Base-by-base conservation (phyloP, 768 basidiomycete genomes). In the Clavaria fumosa region DNA sequence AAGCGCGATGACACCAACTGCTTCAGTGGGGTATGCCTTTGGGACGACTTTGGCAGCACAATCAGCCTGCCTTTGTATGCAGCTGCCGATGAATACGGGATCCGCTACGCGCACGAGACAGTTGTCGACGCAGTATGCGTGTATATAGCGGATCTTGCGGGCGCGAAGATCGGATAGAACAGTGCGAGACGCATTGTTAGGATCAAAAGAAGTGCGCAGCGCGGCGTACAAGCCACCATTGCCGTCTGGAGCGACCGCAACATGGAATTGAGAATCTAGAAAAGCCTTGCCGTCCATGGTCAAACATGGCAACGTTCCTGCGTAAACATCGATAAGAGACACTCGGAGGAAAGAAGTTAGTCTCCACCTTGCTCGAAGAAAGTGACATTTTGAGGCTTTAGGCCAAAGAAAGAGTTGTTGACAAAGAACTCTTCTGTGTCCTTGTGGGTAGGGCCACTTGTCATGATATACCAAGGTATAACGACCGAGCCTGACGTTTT, bases 401-500 rank as follows among this genome's bases (percentile, higher is more conserved):
- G 68, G 3, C 93, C 91, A 53, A 96, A 99, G 62, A 69, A 83
- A 2, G 57, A 55, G 58, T 89, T 69, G 43, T 70, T 62, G 43
- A 61, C 62, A 61, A 97, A 96, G 67, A 80, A 97, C 19, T 61
- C 61, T 56, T 86, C 83, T 17, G 95, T 97, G 23, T 79, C 82
- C 27, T 59, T 64, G 46, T 89, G 74, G 23, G 95, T 99, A 26
- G 93, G 95, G 17, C 91, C 91, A 52, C 85, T 90, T 40, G 93
- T 97, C 95, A 99, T 99, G 51, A 99, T 76, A 61, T 96, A 97
- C 95, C 95, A 97, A 24, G 86, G 85, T 40, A 97, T 74, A 37
- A 72, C 56, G 37, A 86, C 82, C 1, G 72, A 70, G 34, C 70
- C 73, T 12, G 59, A 53, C 11, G 69, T 58, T 49, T 75, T 75